Conservation (phyloP, 768 basidiomycete genomes). For the Ephemerocybe angulata region DNA sequence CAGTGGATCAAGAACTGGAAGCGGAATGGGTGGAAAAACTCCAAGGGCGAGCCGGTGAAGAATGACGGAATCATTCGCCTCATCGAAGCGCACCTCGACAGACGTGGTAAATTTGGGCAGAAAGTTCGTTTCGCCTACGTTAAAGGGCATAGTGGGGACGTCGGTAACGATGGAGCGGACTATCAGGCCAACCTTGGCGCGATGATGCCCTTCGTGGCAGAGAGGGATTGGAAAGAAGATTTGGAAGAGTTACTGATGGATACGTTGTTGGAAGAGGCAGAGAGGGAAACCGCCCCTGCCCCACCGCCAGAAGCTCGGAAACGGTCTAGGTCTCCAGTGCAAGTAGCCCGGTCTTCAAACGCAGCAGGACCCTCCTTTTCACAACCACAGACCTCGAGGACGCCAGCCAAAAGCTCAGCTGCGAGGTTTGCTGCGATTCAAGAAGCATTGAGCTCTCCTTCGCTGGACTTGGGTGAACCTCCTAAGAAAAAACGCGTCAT, state of each 20-base stretch:
- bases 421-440: background rate
- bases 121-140: conserved; percentile 66
- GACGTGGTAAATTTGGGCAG: conserved; percentile 49
- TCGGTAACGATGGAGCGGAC: conserved; percentile 89
- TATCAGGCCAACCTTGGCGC: conserved; percentile 60
- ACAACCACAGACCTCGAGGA: background rate
- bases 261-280: too few relatives aligned
- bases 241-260: conserved; percentile 12
- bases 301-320: background rate
- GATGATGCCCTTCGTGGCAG: conserved; percentile 32
- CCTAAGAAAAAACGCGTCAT: background rate
- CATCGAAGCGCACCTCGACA: conserved; percentile 56
- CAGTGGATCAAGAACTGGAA: conserved; percentile 72
- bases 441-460: background rate
- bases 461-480: background rate
- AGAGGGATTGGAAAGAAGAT: conserved; percentile 55
- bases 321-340: background rate
- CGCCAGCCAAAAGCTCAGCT: background rate
- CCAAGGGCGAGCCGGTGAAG: conserved; percentile 57
- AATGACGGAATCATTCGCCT: conserved; percentile 73
- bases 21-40: conserved; percentile 44
- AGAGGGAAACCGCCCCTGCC: background rate
- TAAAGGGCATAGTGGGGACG: conserved; percentile 70
- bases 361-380: background rate
- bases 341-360: background rate